These are phyloP conservation scores for Cercospora zeina DNA, from an alignment of 2,329 filamentous ascomycete species.

Conservation along the genomic window DNA sequence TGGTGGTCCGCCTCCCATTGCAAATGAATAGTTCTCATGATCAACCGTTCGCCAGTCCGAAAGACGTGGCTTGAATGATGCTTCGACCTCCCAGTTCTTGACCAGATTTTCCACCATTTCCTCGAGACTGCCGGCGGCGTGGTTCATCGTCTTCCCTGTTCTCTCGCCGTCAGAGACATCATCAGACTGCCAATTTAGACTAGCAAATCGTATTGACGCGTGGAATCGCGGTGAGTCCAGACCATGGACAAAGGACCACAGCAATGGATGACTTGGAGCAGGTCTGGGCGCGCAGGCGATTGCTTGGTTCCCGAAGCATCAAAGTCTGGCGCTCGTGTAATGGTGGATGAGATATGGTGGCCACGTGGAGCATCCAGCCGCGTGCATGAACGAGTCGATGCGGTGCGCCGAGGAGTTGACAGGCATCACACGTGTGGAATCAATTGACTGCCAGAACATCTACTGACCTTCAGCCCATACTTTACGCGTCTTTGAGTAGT, in stretches of 20 bases:
- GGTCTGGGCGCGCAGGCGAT: constrained; percentile 7
- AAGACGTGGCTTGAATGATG: constrained; percentile 64
- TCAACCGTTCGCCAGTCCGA: constrained; percentile 67
- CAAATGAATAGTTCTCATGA: constrained; percentile 59
- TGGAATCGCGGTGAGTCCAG: neutral
- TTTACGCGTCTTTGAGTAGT: constrained; percentile 64
- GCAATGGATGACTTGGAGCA: neutral
- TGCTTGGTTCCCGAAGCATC: constrained; percentile 21
- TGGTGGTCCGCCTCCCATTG: constrained; percentile 61
- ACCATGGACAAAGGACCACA: neutral
- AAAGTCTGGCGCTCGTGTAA: constrained; percentile 11
- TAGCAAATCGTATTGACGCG: neutral
- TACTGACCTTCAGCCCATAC: constrained; percentile 59
- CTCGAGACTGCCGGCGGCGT: constrained; percentile 58
- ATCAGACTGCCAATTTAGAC: neutral
- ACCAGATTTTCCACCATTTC: constrained; percentile 67
- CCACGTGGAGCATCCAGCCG: constrained; percentile 15
- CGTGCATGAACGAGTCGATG: constrained; percentile 8
- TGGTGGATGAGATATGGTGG: constrained; percentile 13
- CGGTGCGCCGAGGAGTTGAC: constrained; percentile 4
- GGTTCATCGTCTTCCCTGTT: constrained; percentile 59
- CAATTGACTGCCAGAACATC: neutral
- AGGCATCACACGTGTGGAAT: constrained; percentile 8
- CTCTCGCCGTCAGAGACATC: constrained; percentile 20
- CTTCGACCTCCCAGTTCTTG: constrained; percentile 73